Base-by-base conservation (phyloP, 495 filamentous ascomycete species). In the Talaromyces proteolyticus region DNA sequence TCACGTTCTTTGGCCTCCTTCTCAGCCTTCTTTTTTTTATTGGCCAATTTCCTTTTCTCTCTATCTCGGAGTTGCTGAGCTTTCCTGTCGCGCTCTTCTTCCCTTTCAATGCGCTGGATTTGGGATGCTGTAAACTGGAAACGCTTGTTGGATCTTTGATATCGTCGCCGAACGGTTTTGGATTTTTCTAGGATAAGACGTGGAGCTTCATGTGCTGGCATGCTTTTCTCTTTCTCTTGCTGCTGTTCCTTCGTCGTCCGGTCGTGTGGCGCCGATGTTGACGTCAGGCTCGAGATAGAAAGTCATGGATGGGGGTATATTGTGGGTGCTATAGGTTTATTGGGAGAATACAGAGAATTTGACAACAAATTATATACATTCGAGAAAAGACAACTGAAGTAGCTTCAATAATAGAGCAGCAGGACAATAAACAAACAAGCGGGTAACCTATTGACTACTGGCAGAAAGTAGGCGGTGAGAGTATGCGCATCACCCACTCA, bases 161-260 rank as follows among this genome's bases (percentile, higher is more conserved):
- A 77, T 53, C 62, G 70, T 52, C 63, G 70, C 57, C 63, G 67
- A 37, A 64, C 66, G 16, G 59, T 65, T 55, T 65, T 68, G 53
- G 62, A 75, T 66, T 76, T 72, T 26, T 75, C 71, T 44, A 75
- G 64, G 49, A 73, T 60, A 38, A 68, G 68, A 23, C 62, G 67
- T 50, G 66, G 66, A n/a, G n/a, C n/a, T n/a, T n/a, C n/a, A n/a
- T n/a, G n/a, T n/a, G n/a, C n/a, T n/a, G n/a, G n/a, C n/a, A n/a
- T n/a, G n/a, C n/a, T n/a, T n/a, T n/a, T n/a, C n/a, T n/a, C n/a
- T n/a, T n/a, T n/a, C n/a, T n/a, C n/a, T n/a, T n/a, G n/a, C n/a
- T n/a, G n/a, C n/a, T n/a, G n/a, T n/a, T n/a, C n/a, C n/a, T n/a
- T n/a, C n/a, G n/a, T n/a, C n/a, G n/a, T n/a, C n/a, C n/a, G n/a